A percentile compares a stretch with the other conserved stretches of the same genome.
These are phyloP conservation scores for Cercospora sp. DNA, from an alignment of 2,329 filamentous ascomycete species.

Conservation along the genomic window DNA sequence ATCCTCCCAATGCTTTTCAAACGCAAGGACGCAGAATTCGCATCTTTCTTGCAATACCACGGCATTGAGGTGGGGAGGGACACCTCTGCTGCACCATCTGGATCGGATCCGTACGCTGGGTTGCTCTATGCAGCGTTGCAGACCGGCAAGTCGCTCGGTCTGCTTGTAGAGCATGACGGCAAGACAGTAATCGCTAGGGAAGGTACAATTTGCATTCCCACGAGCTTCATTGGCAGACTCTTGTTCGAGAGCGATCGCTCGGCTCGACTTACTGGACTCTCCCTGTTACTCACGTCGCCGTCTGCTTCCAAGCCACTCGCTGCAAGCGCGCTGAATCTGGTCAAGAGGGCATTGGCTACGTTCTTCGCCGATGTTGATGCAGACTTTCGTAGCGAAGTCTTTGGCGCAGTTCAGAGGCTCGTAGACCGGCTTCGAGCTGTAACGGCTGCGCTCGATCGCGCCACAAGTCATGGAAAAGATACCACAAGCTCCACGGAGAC, in stretches of 20 bases:
- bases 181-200: conserved; percentile 25
- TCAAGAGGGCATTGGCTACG: conserved; percentile 66
- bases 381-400: conserved; percentile 78
- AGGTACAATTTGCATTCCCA: conserved; percentile 56
- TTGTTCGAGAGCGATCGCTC: conserved; percentile 40
- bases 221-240: conserved; percentile 42
- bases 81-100: neutral
- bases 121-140: conserved; percentile 43
- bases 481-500: neutral
- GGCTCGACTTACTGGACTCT: conserved; percentile 77
- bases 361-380: conserved; percentile 84
- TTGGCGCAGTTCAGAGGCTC: conserved; percentile 72
- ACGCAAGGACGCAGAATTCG: conserved; percentile 43
- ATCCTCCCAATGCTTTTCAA: conserved; percentile 52
- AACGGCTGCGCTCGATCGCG: conserved; percentile 53
- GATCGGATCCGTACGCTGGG: conserved; percentile 23
- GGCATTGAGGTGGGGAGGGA: conserved; percentile 21
- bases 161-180: conserved; percentile 42
- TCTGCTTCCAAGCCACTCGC: conserved; percentile 74
- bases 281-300: conserved; percentile 73
- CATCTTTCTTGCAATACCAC: conserved; percentile 43
- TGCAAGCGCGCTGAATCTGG: conserved; percentile 57
- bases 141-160: conserved; percentile 49
- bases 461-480: neutral
- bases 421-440: conserved; percentile 72